These are phyloP conservation scores for Pseudozyma sp. DNA, from an alignment of 1,284 basidiomycete species.

Conservation along the genomic window DNA sequence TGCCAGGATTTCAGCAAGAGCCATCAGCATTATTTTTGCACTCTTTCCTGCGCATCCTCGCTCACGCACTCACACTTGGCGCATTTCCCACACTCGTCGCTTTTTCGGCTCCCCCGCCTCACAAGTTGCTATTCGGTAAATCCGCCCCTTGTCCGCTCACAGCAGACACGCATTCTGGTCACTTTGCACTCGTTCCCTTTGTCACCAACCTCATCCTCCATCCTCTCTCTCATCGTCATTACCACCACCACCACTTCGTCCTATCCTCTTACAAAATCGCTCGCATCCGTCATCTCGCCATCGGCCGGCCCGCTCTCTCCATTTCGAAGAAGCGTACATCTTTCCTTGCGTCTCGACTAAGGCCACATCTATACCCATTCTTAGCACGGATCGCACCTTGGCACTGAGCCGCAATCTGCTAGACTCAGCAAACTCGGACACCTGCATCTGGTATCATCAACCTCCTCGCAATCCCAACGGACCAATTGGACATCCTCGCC, in stretches of 20 bases:
- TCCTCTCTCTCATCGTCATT: background rate
- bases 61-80: background rate
- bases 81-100: background rate
- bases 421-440: background rate
- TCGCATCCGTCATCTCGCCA: background rate
- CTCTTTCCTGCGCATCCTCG: constrained; percentile 6
- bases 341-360: too few species aligned
- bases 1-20: background rate
- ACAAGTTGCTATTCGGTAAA: background rate
- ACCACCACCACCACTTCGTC: background rate
- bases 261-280: background rate
- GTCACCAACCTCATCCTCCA: background rate
- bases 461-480: background rate
- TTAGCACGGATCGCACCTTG: background rate
- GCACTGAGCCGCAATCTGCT: background rate
- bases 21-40: background rate
- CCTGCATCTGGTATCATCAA: background rate
- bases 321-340: too few species aligned
- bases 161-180: background rate
- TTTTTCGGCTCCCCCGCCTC: constrained; percentile 11
- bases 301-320: background rate
- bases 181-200: background rate
- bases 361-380: too few species aligned
- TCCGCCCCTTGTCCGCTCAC: background rate
- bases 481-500: too few species aligned